Evolutionary conservation across 2,329 filamentous ascomycete species (phyloP), one percentile per base, ranked within the genome.

Genomic region (Colletotrichum nymphaeae): DNA sequence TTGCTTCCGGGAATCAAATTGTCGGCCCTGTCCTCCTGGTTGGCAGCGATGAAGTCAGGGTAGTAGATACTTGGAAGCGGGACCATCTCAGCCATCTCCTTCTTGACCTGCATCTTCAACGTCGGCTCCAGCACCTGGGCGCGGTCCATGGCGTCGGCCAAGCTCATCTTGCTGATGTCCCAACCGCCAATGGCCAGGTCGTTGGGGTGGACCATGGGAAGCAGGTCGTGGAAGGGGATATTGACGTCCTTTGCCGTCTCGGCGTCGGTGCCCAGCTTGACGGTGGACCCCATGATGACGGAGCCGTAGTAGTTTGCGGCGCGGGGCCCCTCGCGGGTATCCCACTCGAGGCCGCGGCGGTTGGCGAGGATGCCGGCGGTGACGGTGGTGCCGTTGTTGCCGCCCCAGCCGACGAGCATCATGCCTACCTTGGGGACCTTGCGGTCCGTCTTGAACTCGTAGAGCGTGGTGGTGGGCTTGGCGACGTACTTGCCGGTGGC

Each of bases 311-410:
- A 99, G 87, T 99, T 99, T 85, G 97, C 93, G 76, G 90, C 88
- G 76, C 92, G 94, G 77, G 90, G 86, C 66, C 95, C 95, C 84
- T 98, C 95, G 80, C 96, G 95, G 79, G 97, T 98, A 76, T 98
- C 94, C 97, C 97, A 99, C 75, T 88, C 87, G 72, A 98, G 90
- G 72, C 91, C 89, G 78, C 93, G 94, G 82, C 94, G 94, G 86
- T 99, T 99, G 85, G 96, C 97, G 82, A 99, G 90, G 85, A 99
- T 97, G 83, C 96, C 97, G 75, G 97, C 97, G 73, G 97, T 98
- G 75, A 99, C 95, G 72, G 97, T 99, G 77, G 95, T 95, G 77
- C 97, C 97, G 83, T 99, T 99, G 91, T 99, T 99, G 81, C 97
- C 97, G 85, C 97, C 97, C 92, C 93, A 96, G 76, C 97, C 97